Evolutionary conservation across 805 yeast species (phyloP).

Genomic region (Tetrapisispora arboricola): DNA sequence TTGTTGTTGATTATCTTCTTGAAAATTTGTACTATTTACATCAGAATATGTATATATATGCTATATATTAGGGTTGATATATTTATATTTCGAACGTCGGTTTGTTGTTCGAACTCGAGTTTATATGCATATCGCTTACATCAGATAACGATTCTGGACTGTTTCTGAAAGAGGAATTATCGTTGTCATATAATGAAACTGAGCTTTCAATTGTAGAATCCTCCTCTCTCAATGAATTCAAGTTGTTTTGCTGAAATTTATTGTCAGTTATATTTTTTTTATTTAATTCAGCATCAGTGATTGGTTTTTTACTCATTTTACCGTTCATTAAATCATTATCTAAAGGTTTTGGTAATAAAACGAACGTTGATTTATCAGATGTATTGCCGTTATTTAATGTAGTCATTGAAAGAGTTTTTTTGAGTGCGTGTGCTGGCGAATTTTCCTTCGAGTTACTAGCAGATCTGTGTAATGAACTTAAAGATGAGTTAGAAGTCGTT

Average conservation of each 20-base stretch:
- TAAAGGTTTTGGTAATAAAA: constrained; percentile 24
- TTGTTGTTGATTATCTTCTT: no score
- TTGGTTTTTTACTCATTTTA: constrained; percentile 24
- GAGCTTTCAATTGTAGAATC: background rate
- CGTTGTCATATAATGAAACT: background rate
- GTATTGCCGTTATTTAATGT: constrained; percentile 1
- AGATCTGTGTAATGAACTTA: background rate
- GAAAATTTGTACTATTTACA: no score
- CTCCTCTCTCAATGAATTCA: constrained; percentile 8
- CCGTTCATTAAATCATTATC: constrained; percentile 26
- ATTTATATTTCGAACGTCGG: background rate
- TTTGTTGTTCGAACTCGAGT: background rate
- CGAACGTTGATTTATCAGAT: constrained; percentile 22
- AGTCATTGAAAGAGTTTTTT: constrained; percentile 21
- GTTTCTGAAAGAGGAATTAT: background rate
- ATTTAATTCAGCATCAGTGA: constrained; percentile 11
- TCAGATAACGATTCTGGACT: background rate
- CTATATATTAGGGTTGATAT: background rate
- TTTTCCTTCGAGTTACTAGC: background rate
- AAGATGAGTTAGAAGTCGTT: constrained; percentile 4
- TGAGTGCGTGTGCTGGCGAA: constrained; percentile 10
- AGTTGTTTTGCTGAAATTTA: constrained; percentile 5
- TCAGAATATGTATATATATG: background rate
- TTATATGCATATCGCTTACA: background rate
- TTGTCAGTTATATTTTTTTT: constrained; percentile 6